Base-by-base conservation (phyloP, 192 early-diverging fungal genomes). In the Umbelopsis sp. region DNA sequence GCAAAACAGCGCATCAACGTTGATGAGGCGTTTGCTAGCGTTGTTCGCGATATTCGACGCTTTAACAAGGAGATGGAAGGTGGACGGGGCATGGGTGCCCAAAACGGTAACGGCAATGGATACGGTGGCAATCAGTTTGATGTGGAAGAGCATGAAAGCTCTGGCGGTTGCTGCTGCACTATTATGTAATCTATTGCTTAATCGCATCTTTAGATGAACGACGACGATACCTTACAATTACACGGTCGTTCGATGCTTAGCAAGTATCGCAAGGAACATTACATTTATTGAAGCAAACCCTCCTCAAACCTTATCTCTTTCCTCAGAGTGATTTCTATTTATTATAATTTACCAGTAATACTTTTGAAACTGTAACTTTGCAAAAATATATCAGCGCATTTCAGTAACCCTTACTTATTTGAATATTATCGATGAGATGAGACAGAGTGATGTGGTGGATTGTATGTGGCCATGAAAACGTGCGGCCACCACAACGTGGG, bases 1-100 rank as follows among this genome's bases (percentile, higher is more conserved):
- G 97, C 97, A 64, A 93, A 92, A 78, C 86, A 87, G 51, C 86
- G 91, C 58, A 89, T 94, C 58, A 95, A 96, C 74, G 97, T 98
- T 18, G 95, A 98, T 64, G 94, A 97, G 68, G 87, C 91, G 0
- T 98, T 95, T 77, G 93, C 89, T 75, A 85, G 88, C 33, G 86
- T 97, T 25, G 95, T 98, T n/a, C 86, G 91, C 30, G 88, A 91
- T 69, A 95, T 96, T 58, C 84, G 93, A 70, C 86, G 88, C 68
- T 90, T 88, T 77, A 92, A 93, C 77, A 91, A 88, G 77, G 91
- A 93, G 25, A 69, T 88, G 90, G 67, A 91, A 88, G 37, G 89
- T 82, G 80, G 90, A 88, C 82, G 92, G 91, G 52, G 86, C 87
- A 18, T 85, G 86, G 9, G 78, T 81, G 27, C 90, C 89, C 64